Percentiles rank a stretch among this genome's conserved stretches.
These are phyloP conservation scores for Perkinsus marinus DNA, from an alignment of 169 alveolate species.

Conservation along the genomic window DNA sequence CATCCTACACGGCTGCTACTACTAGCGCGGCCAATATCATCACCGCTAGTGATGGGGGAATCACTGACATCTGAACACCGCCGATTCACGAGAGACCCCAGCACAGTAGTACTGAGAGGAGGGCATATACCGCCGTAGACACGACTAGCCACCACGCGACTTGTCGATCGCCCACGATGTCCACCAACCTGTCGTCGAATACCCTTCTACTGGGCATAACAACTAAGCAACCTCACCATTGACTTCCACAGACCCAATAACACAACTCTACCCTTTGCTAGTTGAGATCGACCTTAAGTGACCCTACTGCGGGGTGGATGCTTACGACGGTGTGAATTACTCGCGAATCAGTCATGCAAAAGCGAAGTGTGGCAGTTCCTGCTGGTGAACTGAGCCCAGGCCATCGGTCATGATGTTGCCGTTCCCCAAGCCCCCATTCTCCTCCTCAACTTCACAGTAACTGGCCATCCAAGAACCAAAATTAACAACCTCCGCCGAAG, in stretches of 20 bases:
- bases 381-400: no score
- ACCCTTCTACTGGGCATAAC: no score
- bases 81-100: neutral
- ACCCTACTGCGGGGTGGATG: no score
- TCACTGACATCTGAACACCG: neutral
- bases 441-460: neutral
- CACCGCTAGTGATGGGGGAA: neutral
- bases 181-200: neutral
- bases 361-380: neutral
- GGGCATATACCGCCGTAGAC: neutral
- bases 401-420: neutral
- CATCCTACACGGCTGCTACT: neutral
- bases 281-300: no score
- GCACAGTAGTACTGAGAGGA: neutral
- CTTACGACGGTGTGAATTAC: no score
- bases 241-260: no score
- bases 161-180: neutral
- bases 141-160: neutral
- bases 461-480: neutral
- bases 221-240: no score
- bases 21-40: neutral
- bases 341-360: neutral
- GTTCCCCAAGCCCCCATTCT: neutral
- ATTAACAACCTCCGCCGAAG: neutral
- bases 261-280: no score